phyloP scores from a whole-genome alignment of 1,139 yeast genomes.

The Hansenula lynferdii region DNA sequence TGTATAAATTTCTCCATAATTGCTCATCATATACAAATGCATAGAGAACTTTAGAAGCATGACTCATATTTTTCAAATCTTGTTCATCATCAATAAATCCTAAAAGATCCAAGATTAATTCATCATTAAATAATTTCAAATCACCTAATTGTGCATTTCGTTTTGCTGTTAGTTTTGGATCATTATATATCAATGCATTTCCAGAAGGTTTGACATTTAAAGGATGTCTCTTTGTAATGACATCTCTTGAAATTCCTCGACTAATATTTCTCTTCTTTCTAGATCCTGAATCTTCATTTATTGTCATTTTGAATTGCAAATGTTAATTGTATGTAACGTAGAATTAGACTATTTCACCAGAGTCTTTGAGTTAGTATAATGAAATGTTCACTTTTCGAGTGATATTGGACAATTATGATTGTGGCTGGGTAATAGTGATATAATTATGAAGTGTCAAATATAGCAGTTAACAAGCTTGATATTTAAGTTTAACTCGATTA shows the following conservation, averaged over 20 bases:
- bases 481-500: no score
- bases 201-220: conserved; percentile 74
- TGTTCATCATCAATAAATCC: conserved; percentile 38
- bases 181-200: conserved; percentile 35
- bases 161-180: conserved; percentile 13
- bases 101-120: conserved; percentile 43
- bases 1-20: conserved; percentile 62
- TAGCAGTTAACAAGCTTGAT: no score
- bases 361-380: no score
- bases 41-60: conserved; percentile 61
- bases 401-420: no score
- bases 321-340: no score
- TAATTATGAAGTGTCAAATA: no score
- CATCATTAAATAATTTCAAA: conserved; percentile 53
- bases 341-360: no score
- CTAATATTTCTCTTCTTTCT: conserved; percentile 12
- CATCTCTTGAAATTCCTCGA: conserved; percentile 19
- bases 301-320: conserved; percentile 2
- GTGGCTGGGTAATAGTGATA: no score
- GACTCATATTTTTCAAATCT: conserved; percentile 47
- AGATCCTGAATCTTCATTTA: conserved; percentile 9
- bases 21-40: conserved; percentile 75
- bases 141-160: conserved; percentile 40
- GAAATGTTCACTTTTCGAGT: no score
- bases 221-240: conserved; percentile 48